A percentile compares a stretch with the other conserved stretches of the same genome.
phyloP scores from a whole-genome alignment of 192 early-diverging fungal species.

The Coemansia furcata region DNA sequence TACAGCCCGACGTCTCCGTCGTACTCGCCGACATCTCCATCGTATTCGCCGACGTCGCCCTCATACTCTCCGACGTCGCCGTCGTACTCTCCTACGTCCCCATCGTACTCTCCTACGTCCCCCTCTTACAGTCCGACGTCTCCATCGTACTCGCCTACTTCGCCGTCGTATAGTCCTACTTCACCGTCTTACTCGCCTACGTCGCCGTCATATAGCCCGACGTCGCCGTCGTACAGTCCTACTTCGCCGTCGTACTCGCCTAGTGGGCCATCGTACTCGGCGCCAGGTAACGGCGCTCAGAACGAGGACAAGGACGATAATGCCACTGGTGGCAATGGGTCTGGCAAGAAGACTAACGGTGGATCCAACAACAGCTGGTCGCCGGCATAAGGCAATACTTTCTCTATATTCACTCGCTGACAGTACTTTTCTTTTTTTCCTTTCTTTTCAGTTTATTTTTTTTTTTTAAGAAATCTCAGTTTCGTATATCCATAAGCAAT shows the following conservation, averaged over 20 bases:
- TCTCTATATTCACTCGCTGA: neutral
- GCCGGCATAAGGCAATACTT: constrained; percentile 19
- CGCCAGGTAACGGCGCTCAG: neutral
- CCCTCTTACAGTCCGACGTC: constrained; percentile 77
- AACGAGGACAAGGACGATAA: constrained; percentile 17
- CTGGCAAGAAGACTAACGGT: constrained; percentile 9
- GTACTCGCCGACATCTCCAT: constrained; percentile 72
- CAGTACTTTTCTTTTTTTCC: neutral
- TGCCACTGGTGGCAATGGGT: constrained; percentile 12
- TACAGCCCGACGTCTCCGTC: constrained; percentile 64
- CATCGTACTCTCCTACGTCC: constrained; percentile 68
- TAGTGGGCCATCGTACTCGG: constrained; percentile 9
- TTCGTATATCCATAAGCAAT: neutral
- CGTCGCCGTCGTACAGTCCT: constrained; percentile 69
- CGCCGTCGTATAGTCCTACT: constrained; percentile 74
- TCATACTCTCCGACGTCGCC: constrained; percentile 72
- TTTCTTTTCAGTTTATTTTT: neutral
- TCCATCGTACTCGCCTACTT: constrained; percentile 72
- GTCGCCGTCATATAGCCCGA: constrained; percentile 43
- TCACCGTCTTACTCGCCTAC: constrained; percentile 66
- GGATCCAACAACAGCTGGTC: constrained; percentile 38
- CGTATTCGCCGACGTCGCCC: constrained; percentile 58
- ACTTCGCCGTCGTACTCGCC: constrained; percentile 61
- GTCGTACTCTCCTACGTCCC: constrained; percentile 55
- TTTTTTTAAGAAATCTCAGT: neutral